Percentiles rank a stretch among this genome's conserved stretches.
Conservation (phyloP, 305 asterid genomes). For the Fraxinus ornus region DNA sequence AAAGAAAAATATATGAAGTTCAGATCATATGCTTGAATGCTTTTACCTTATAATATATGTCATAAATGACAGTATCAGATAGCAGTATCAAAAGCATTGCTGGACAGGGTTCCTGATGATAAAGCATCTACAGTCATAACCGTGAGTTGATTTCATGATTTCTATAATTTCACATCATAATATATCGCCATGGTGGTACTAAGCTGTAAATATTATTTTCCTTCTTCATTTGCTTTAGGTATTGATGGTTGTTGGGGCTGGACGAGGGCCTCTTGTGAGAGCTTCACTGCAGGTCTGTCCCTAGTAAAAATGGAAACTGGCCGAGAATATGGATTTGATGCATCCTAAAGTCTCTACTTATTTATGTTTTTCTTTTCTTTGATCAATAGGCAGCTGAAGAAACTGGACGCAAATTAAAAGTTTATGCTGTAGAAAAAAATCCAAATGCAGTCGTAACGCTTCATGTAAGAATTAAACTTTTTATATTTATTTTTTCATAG, state of each 20-base stretch:
- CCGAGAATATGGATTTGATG: conserved; percentile 7
- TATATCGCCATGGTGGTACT: conserved; percentile 3
- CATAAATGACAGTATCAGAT: conserved; percentile 65
- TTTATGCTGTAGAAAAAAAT: conserved; percentile 95
- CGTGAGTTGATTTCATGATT: conserved; percentile 41
- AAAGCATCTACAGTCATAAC: conserved; percentile 68
- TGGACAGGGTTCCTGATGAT: conserved; percentile 90
- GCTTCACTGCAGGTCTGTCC: conserved; percentile 81
- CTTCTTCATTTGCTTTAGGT: conserved; percentile 48
- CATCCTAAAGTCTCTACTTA: conserved; percentile 13
- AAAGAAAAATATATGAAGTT: neutral
- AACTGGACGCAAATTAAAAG: conserved; percentile 81
- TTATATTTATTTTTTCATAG: conserved; percentile 10
- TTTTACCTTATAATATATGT: neutral
- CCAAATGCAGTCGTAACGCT: conserved; percentile 97
- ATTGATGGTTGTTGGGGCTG: conserved; percentile 99
- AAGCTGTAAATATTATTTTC: neutral
- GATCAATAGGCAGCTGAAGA: conserved; percentile 90
- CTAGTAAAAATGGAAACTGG: conserved; percentile 9
- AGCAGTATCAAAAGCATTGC: conserved; percentile 87
- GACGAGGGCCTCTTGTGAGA: conserved; percentile 98
- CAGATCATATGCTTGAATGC: neutral
- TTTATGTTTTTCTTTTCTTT: conserved; percentile 5
- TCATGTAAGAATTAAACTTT: conserved; percentile 55
- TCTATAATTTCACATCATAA: neutral